phyloP scores from a whole-genome alignment of 106 monocot species.

The Dioscorea alata region DNA sequence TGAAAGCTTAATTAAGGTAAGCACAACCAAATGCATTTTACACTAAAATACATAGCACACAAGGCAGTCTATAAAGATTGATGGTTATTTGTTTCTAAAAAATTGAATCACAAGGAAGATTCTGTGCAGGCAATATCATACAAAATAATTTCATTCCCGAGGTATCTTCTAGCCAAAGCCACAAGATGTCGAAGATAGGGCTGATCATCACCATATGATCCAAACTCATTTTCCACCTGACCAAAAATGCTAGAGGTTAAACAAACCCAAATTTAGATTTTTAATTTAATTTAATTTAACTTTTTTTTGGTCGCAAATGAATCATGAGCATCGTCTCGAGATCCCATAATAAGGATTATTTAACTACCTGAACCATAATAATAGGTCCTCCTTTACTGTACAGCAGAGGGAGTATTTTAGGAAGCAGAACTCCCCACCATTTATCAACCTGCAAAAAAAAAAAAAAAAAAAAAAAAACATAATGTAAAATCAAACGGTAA shows the following conservation, averaged over 20 bases:
- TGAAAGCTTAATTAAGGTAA: no score
- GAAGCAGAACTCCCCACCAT: conserved; percentile 91
- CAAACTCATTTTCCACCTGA: conserved; percentile 98
- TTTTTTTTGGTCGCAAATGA: no score
- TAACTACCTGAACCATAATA: conserved; percentile 85
- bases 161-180: conserved; percentile 59
- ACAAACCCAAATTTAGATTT: no score
- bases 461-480: conserved; percentile 6
- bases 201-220: conserved; percentile 90
- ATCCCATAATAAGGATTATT: neutral
- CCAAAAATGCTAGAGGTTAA: conserved; percentile 1
- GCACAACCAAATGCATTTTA: no score
- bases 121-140: conserved; percentile 15
- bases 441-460: conserved; percentile 70
- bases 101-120: no score
- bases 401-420: conserved; percentile 67
- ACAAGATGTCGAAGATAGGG: conserved; percentile 69
- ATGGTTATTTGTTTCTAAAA: no score
- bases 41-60: no score
- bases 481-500: neutral
- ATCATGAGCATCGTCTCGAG: no score
- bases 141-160: conserved; percentile 71
- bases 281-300: no score
- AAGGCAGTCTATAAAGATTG: no score
- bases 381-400: conserved; percentile 92